Evolutionary conservation across 2,329 filamentous ascomycete species (phyloP), one percentile per base, ranked within the genome.

Genomic region (Xylaria sp.): DNA sequence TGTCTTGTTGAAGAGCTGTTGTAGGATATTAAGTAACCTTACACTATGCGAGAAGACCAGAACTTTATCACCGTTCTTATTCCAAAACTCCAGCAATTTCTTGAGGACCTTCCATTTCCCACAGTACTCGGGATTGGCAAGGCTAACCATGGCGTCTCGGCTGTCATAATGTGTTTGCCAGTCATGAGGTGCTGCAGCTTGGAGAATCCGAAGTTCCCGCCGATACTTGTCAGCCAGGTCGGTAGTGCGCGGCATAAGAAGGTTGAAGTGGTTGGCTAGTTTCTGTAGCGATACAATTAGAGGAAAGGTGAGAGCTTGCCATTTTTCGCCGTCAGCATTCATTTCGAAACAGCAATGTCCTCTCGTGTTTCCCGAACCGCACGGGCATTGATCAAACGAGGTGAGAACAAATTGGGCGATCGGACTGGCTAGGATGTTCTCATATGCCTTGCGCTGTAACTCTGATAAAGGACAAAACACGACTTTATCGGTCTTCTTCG

Each of bases 61-160:
- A 0, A 97, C 95, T 76, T 98, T 99, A 78, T 97, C 93, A 14
- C 92, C 92, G 71, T 91, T 93, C 14, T 85, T 82, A 73, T 97
- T 87, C 95, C 95, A 99, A 76, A 95, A 94, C 58, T 88, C 89
- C 6, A 99, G 84, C 3, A 99, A 81, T 70, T 92, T 94, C 75
- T 89, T 92, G 31, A 99, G 77, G 0, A 99, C 87, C 73, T 92
- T 93, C 95, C 95, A 99, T 77, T 99, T 99, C 3, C 95, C 95
- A 72, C 95, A 99, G 68, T 94, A 97, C 60, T 96, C 91, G 0
- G 92, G 90, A 69, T 97, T 93, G 1, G 93, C 89, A 53, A 93
- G 89, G 69, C 90, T 91, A 53, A 91, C 78, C 61, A 98, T 89
- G 8, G 88, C 92, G 69, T 97, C 92, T 45, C 92, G 85, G 19